Evolutionary conservation across 2,329 filamentous ascomycete species (phyloP), one percentile per base, ranked within the genome.

Genomic region (Talaromyces sp.): DNA sequence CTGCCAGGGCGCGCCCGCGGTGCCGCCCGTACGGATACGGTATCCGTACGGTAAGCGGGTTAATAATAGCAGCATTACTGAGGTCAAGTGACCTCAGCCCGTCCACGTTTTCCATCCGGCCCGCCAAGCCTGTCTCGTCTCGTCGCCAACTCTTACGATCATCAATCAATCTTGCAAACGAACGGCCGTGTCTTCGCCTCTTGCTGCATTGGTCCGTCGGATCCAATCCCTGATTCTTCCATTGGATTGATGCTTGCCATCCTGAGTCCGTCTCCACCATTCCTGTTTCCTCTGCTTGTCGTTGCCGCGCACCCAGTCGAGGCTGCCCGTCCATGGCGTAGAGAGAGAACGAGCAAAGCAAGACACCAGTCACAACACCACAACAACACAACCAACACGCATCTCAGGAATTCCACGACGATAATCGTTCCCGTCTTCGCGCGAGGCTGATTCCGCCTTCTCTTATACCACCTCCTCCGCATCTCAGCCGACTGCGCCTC

Each of bases 401-500:
- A 38, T n/a, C 35, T 14, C 35, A 38, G 14, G 14, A 17, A 38
- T n/a, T 17, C 58, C 21, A 31, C 52, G 56, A 29, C 24, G 24
- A 53, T 4, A 48, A 61, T 32, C 35, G 17, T 32, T n/a, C 50
- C 21, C 2, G n/a, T 56, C 32, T 48, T 53, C 21, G 24, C 46
- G 56, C 60, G 54, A 59, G 60, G 60, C 60, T 59, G 60, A 62
- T 53, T 56, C 41, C 8, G 29, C 24, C 43, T 59, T n/a, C 53
- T 32, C 46, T 31, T 60, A 56, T 55, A 19, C 56, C 57, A 12
- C 43, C 12, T n/a, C 24, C 43, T 24, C 55, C 51, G 57, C 31
- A n/a, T 57, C 31, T 32, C 54, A 31, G 41, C 31, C 19, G 19
- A 27, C 43, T 58, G 41, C 54, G 55, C 58, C 61, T 61, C 43